These are phyloP conservation scores for Colletotrichum sp. DNA, from an alignment of 2,329 filamentous ascomycete species.

Conservation along the genomic window DNA sequence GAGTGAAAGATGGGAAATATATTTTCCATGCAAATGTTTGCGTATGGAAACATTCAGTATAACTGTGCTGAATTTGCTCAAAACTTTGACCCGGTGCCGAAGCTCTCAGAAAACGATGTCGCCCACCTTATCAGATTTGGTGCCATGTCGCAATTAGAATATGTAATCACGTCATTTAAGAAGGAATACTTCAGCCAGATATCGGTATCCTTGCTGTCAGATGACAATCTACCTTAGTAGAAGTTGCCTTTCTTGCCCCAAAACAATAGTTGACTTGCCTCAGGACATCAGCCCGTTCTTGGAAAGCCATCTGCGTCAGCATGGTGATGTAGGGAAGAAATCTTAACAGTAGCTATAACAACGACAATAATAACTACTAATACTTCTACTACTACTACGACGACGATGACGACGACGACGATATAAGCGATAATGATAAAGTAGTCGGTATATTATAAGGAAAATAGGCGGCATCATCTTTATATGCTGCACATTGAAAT, in stretches of 20 bases:
- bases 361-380: too few relatives aligned
- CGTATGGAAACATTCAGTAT: not conserved
- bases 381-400: too few relatives aligned
- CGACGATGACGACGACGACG: too few relatives aligned
- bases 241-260: not conserved
- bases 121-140: not conserved
- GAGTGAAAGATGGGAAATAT: not conserved
- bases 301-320: not conserved
- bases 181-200: accelerated
- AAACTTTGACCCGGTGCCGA: not conserved
- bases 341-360: too few relatives aligned
- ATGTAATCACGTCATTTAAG: not conserved
- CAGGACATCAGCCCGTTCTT: not conserved
- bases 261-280: not conserved
- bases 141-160: not conserved
- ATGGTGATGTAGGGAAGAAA: too few relatives aligned
- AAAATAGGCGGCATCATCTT: too few relatives aligned
- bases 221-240: not conserved
- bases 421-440: too few relatives aligned
- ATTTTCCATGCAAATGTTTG: not conserved
- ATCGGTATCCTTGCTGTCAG: not conserved
- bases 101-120: not conserved
- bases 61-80: not conserved
- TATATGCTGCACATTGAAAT: too few relatives aligned
- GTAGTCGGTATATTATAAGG: too few relatives aligned